Percentiles rank a stretch among this genome's conserved stretches.
Conservation (phyloP, 768 basidiomycete genomes). For the Boletus tomentosulus region DNA sequence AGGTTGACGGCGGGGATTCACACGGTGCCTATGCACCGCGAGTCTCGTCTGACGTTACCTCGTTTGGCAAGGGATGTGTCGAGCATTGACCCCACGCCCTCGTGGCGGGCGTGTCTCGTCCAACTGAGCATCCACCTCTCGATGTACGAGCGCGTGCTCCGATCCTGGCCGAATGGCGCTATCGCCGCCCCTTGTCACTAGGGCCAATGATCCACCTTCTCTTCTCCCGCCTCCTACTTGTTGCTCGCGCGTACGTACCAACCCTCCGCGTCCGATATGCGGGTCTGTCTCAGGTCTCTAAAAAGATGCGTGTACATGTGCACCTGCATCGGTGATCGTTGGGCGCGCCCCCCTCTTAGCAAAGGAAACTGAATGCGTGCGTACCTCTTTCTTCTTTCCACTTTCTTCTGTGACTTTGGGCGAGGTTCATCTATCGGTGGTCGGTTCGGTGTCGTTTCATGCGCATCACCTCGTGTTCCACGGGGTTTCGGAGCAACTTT, state of each 20-base stretch:
- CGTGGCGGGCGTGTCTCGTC: background rate
- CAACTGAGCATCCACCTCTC: background rate
- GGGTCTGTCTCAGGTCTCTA: conserved; percentile 5
- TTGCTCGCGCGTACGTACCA: background rate
- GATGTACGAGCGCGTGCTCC: conserved; percentile 1
- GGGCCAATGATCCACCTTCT: background rate
- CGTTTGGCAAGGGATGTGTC: background rate
- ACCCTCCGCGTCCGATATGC: conserved; percentile 1
- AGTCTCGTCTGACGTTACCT: background rate
- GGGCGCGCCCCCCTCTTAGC: background rate
- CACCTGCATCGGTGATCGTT: background rate
- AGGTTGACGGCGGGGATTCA: conserved; percentile 3
- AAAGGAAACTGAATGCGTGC: background rate
- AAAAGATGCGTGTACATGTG: background rate
- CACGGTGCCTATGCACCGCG: background rate
- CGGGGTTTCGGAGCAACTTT: background rate
- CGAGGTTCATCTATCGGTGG: background rate
- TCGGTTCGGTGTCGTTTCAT: conserved; percentile 1
- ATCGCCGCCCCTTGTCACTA: background rate
- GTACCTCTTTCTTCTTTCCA: background rate
- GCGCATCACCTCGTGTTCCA: background rate
- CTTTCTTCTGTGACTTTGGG: background rate
- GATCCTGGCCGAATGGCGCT: conserved; percentile 12
- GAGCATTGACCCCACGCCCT: background rate
- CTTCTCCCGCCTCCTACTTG: background rate